phyloP scores from a whole-genome alignment of 208 protist species.

The Leishmania arabica region DNA sequence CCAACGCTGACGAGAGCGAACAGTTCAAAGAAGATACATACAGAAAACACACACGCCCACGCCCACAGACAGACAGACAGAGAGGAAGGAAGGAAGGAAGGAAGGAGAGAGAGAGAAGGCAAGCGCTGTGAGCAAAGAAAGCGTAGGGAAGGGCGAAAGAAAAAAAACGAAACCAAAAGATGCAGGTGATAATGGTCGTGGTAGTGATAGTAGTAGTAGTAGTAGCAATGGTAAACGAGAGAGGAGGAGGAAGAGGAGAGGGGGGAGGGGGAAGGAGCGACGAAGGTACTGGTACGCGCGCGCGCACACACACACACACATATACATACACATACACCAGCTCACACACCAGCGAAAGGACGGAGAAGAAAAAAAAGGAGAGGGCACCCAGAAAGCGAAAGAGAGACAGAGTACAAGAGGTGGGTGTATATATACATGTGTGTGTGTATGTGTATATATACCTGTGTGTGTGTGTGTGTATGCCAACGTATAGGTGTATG shows the following conservation, averaged over 20 bases:
- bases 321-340: no score
- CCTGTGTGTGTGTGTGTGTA: neutral
- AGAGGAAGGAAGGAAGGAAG: neutral
- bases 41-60: neutral
- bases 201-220: constrained; percentile 7
- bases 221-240: neutral
- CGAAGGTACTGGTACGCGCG: neutral
- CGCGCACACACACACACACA: neutral
- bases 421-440: neutral
- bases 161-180: neutral
- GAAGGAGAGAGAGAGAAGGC: neutral
- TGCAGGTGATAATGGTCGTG: neutral
- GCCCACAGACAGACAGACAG: neutral
- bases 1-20: neutral
- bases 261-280: neutral
- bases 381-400: neutral
- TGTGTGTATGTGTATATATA: neutral
- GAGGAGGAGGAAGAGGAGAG: no score
- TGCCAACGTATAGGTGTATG: neutral
- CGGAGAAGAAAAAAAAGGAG: neutral
- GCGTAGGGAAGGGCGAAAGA: neutral
- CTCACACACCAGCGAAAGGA: neutral
- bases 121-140: neutral
- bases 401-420: neutral
- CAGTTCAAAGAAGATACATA: neutral